These are phyloP conservation scores for Purpureocillium takamizusanense DNA, from an alignment of 2,329 filamentous ascomycete genomes.

Conservation along the genomic window DNA sequence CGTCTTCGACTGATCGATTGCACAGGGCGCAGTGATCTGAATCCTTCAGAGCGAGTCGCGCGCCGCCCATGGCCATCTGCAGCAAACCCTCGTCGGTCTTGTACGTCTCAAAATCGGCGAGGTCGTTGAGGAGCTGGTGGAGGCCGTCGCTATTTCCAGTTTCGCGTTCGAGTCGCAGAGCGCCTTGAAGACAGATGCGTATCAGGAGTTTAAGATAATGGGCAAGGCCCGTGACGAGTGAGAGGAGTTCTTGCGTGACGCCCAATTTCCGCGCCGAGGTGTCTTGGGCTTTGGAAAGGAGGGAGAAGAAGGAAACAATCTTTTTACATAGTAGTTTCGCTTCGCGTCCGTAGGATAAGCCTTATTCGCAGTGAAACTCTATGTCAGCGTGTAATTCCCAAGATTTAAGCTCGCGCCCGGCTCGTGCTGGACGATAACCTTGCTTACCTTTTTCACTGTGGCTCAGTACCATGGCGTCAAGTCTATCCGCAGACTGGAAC, in stretches of 20 bases:
- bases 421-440: background rate
- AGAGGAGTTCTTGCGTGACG: slow-evolving; percentile 96
- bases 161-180: slow-evolving; percentile 84
- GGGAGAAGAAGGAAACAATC: slow-evolving; percentile 93
- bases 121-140: slow-evolving; percentile 72
- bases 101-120: slow-evolving; percentile 72
- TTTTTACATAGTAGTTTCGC: slow-evolving; percentile 99
- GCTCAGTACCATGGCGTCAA: slow-evolving; percentile 63
- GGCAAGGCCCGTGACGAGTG: slow-evolving; percentile 87
- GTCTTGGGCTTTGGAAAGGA: slow-evolving; percentile 91
- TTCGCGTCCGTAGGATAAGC: slow-evolving; percentile 84
- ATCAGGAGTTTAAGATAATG: slow-evolving; percentile 98
- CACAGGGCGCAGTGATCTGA: slow-evolving; percentile 81
- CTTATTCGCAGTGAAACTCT: slow-evolving; percentile 28
- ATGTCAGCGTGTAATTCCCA: background rate
- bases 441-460: slow-evolving; percentile 65
- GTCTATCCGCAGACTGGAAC: slow-evolving; percentile 77
- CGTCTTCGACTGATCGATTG: slow-evolving; percentile 84
- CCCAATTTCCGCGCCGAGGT: slow-evolving; percentile 83
- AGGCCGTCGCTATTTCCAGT: slow-evolving; percentile 65
- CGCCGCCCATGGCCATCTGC: slow-evolving; percentile 57
- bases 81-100: slow-evolving; percentile 62
- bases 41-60: slow-evolving; percentile 60
- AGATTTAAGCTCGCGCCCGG: background rate
- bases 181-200: slow-evolving; percentile 89